Conservation (phyloP, 768 basidiomycete species). For the Xanthoconium stramineum region DNA sequence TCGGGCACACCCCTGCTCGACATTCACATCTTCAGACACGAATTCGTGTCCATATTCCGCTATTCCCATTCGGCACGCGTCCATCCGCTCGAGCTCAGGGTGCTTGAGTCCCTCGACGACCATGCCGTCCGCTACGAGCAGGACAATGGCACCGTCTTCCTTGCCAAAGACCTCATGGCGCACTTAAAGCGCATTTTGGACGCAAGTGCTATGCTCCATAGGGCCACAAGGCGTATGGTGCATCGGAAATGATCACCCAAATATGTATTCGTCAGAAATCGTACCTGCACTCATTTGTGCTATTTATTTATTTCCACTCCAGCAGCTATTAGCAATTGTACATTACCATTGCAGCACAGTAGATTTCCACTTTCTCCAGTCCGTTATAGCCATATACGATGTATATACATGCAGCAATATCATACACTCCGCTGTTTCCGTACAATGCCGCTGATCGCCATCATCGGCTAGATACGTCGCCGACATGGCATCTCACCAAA, state of each 20-base stretch:
- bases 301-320: constrained; percentile 9
- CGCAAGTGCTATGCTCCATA: constrained; percentile 17
- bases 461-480: neutral
- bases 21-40: constrained; percentile 39
- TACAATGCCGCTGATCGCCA: no score
- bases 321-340: constrained; percentile 19
- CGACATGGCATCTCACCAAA: constrained; percentile 8
- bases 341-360: constrained; percentile 9
- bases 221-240: constrained; percentile 3
- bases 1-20: constrained; percentile 16
- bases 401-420: neutral
- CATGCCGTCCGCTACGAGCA: constrained; percentile 51
- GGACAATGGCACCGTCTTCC: constrained; percentile 56
- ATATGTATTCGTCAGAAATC: neutral
- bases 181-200: constrained; percentile 30
- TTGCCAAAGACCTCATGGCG: constrained; percentile 44
- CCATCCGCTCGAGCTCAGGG: constrained; percentile 36
- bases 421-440: neutral
- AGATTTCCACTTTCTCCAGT: neutral
- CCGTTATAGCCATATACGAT: neutral
- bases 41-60: constrained; percentile 64
- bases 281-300: neutral
- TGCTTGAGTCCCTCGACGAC: constrained; percentile 51
- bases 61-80: constrained; percentile 47
- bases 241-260: constrained; percentile 11